These are phyloP conservation scores for Persicaria tinctoria DNA, from an alignment of 148 eudicot species.

Conservation along the genomic window DNA sequence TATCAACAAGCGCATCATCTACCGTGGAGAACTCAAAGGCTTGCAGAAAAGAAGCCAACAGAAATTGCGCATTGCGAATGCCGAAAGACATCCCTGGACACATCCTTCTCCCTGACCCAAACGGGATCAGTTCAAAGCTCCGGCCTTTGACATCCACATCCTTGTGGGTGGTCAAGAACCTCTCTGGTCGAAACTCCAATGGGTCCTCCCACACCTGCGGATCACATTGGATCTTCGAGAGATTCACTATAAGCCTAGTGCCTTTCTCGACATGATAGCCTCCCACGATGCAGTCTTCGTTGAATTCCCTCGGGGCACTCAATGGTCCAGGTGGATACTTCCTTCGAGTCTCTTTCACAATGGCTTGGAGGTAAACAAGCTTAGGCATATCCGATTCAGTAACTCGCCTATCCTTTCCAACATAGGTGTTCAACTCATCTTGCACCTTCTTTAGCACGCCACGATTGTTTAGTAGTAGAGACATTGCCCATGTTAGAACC, in stretches of 20 bases:
- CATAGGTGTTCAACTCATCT: constrained; percentile 21
- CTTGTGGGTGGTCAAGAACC: constrained; percentile 21
- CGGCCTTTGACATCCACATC: constrained; percentile 24
- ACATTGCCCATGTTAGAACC: constrained; percentile 27
- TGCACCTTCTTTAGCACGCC: constrained; percentile 22
- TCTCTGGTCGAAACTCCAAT: constrained; percentile 25
- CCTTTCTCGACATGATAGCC: constrained; percentile 28
- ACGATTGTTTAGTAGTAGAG: constrained; percentile 25
- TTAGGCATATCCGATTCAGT: constrained; percentile 21
- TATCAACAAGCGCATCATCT: too few relatives aligned
- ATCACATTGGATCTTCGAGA: constrained; percentile 32
- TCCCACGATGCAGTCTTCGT: constrained; percentile 14
- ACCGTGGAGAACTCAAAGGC: too few relatives aligned
- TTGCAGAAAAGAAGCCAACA: not conserved
- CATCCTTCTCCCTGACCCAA: constrained; percentile 22
- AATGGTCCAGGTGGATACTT: constrained; percentile 22
- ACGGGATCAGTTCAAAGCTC: constrained; percentile 28
- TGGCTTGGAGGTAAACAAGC: constrained; percentile 28
- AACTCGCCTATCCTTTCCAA: constrained; percentile 24
- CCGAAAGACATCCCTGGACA: constrained; percentile 21
- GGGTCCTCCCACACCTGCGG: constrained; percentile 24
- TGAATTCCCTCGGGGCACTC: constrained; percentile 12
- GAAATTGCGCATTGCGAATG: constrained; percentile 13
- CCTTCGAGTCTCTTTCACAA: constrained; percentile 27
- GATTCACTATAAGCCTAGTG: constrained; percentile 21